A percentile compares a stretch with the other conserved stretches of the same genome.
Evolutionary conservation across 1,139 yeast genomes (phyloP).

Genomic region (Nakaseomyces delphensis): DNA sequence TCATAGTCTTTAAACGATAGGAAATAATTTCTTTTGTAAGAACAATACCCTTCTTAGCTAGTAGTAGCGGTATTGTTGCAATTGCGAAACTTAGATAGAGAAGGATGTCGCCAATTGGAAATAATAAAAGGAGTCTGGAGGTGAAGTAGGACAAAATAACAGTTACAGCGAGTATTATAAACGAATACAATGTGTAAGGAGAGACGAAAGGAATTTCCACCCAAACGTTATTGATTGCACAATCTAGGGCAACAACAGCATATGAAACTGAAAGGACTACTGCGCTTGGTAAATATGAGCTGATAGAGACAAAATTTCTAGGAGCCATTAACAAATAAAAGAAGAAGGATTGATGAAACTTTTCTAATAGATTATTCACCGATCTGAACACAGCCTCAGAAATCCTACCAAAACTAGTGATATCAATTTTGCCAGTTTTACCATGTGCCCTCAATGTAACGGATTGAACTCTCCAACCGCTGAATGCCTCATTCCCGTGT

Average conservation of each 20-base stretch:
- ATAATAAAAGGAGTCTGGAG: slow-evolving; percentile 19
- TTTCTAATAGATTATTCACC: slow-evolving; percentile 85
- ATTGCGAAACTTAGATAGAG: slow-evolving; percentile 13
- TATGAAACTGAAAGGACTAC: slow-evolving; percentile 62
- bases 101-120: slow-evolving; percentile 13
- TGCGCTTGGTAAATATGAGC: slow-evolving; percentile 86
- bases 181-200: slow-evolving; percentile 16
- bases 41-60: slow-evolving; percentile 10
- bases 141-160: slow-evolving; percentile 22
- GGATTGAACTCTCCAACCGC: slow-evolving; percentile 95
- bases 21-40: slow-evolving; percentile 21
- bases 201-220: slow-evolving; percentile 16
- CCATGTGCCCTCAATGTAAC: slow-evolving; percentile 58
- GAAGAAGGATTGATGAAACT: slow-evolving; percentile 94
- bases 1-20: slow-evolving; percentile 32
- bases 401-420: slow-evolving; percentile 86
- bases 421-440: slow-evolving; percentile 43
- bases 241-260: slow-evolving; percentile 60
- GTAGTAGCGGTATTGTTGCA: slow-evolving; percentile 17
- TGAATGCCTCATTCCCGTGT: slow-evolving; percentile 80
- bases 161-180: slow-evolving; percentile 14
- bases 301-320: slow-evolving; percentile 76
- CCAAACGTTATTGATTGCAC: slow-evolving; percentile 41
- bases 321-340: slow-evolving; percentile 82
- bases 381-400: slow-evolving; percentile 83